These are phyloP conservation scores for Aphanocladium album DNA, from an alignment of 2,329 filamentous ascomycete species.

Conservation along the genomic window DNA sequence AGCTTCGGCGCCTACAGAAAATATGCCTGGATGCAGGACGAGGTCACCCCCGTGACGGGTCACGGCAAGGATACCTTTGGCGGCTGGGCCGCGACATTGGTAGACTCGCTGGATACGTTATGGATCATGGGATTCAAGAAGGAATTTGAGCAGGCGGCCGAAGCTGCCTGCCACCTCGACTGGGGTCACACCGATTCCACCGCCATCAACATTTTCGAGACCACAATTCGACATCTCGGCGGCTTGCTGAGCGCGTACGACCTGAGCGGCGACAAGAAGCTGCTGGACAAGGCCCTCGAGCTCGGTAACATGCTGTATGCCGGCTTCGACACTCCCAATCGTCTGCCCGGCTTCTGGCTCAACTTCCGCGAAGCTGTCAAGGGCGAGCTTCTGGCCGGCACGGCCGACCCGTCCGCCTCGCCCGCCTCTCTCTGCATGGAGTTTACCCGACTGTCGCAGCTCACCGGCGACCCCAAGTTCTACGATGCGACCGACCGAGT, in stretches of 20 bases:
- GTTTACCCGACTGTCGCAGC: slow-evolving; percentile 57
- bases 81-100: slow-evolving; percentile 60
- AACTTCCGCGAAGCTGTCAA: slow-evolving; percentile 35
- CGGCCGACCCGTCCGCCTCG: slow-evolving; percentile 23
- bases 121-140: slow-evolving; percentile 64
- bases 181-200: slow-evolving; percentile 45
- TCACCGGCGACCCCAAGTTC: slow-evolving; percentile 54
- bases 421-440: slow-evolving; percentile 56
- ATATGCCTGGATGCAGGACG: slow-evolving; percentile 59
- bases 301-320: slow-evolving; percentile 57
- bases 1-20: slow-evolving; percentile 57
- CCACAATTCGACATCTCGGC: slow-evolving; percentile 62
- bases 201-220: slow-evolving; percentile 61
- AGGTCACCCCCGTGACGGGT: slow-evolving; percentile 52
- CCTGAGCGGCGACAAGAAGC: slow-evolving; percentile 48
- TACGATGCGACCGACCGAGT: slow-evolving; percentile 58
- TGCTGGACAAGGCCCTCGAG: slow-evolving; percentile 57
- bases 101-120: slow-evolving; percentile 60
- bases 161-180: slow-evolving; percentile 51
- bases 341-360: slow-evolving; percentile 50
- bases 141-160: slow-evolving; percentile 59
- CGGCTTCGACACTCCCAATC: slow-evolving; percentile 61
- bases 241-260: slow-evolving; percentile 63
- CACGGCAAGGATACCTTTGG: slow-evolving; percentile 51
- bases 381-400: slow-evolving; percentile 29